A percentile compares a stretch with the other conserved stretches of the same genome.
Evolutionary conservation across 2,329 filamentous ascomycete species (phyloP).

Genomic region (Apiospora aurea): DNA sequence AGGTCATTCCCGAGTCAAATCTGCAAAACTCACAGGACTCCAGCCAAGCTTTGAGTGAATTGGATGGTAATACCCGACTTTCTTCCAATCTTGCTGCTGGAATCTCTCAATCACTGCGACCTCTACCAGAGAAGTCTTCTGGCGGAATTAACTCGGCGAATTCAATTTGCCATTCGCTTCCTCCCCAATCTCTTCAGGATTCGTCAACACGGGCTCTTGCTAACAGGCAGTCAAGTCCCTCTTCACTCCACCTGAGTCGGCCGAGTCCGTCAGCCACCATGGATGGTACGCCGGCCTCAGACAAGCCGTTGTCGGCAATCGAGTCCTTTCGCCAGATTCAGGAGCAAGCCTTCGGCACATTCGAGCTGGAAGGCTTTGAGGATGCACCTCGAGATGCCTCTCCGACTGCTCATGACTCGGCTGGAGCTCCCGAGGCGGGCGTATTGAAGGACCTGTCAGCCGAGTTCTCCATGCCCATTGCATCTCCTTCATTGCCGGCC

Average conservation of each 20-base stretch:
- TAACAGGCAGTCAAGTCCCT: conserved; percentile 14
- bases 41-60: conserved; percentile 37
- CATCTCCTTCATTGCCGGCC: conserved; percentile 30
- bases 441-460: neutral
- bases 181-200: neutral
- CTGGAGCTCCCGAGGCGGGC: neutral
- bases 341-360: conserved; percentile 32
- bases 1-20: conserved; percentile 30
- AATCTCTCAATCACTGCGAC: conserved; percentile 24
- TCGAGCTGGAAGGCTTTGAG: conserved; percentile 10
- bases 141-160: neutral
- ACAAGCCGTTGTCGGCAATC: conserved; percentile 32
- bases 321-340: conserved; percentile 37
- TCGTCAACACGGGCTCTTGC: conserved; percentile 3
- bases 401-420: neutral
- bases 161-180: neutral
- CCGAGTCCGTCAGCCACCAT: conserved; percentile 19
- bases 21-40: conserved; percentile 32
- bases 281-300: conserved; percentile 25
- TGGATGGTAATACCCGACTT: conserved; percentile 38
- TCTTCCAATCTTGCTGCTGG: conserved; percentile 29
- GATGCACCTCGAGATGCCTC: neutral
- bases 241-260: neutral
- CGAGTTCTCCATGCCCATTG: conserved; percentile 26
- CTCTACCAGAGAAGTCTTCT: conserved; percentile 25